Evolutionary conservation across 192 early-diverging fungal genomes (phyloP), one percentile per base, ranked within the genome.

Genomic region (Coemansia sp.): DNA sequence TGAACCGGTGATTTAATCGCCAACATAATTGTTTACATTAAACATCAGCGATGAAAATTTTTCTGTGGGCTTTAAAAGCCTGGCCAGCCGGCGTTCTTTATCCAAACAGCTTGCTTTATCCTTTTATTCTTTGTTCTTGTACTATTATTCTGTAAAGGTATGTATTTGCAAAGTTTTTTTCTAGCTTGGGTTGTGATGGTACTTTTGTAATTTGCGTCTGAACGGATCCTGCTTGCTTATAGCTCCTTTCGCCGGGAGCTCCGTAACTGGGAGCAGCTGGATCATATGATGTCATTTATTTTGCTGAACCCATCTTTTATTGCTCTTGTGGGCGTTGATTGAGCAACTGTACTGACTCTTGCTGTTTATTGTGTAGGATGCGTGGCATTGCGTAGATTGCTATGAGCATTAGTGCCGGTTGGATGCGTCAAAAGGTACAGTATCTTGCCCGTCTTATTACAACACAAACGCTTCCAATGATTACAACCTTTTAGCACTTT

Each of bases 131-230:
- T 26, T 45, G 21, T 49, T 52, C 27, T 37, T 57, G 19, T 59
- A 12, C 27, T 64, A 38, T 62, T 0, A 26, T 14, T 2, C 43
- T 7, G 1, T 25, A 56, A 51, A 61, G 52, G 73, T 75, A 69
- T 35, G 43, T 64, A 57, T 38, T 37, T 14, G 6, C 38, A 5
- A 12, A n/a, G 22, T 23, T 38, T 22, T 48, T 3, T 55, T 23
- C 4, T n/a, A 8, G 35, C 23, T 25, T 11, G 37, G 62, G 59
- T 74, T 7, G 48, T 80, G 77, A 80, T 80, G 77, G 67, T 68
- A 62, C 68, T 71, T 59, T 74, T 38, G 73, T 81, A 81, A 81
- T 81, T 81, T 81, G 78, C 78, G 78, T 81, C 78, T 75, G 78
- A 81, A 65, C 38, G 66, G 60, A 57, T 41, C 53, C 37, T 35